phyloP scores from a whole-genome alignment of 2,329 filamentous ascomycete species.

The Thelonectria rubi region DNA sequence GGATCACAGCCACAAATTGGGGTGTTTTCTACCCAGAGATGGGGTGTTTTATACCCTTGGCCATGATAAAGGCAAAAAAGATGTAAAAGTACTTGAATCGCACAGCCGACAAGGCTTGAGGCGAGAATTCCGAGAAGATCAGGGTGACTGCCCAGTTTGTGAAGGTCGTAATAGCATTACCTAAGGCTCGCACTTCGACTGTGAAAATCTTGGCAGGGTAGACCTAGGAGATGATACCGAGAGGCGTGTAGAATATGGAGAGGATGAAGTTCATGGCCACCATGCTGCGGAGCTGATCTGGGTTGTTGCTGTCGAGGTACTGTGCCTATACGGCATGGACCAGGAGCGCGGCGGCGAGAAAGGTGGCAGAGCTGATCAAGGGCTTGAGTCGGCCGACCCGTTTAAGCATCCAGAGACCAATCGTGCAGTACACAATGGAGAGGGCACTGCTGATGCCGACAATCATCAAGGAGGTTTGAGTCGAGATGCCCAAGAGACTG shows the following conservation, averaged over 20 bases:
- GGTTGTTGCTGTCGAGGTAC: conserved; percentile 38
- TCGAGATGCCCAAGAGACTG: conserved; percentile 53
- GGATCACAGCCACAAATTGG: too few relatives aligned
- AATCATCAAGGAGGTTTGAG: conserved; percentile 57
- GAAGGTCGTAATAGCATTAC: conserved; percentile 43
- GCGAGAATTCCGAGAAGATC: conserved; percentile 59
- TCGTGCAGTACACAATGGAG: conserved; percentile 57
- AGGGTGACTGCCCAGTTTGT: conserved; percentile 49
- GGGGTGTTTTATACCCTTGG: too few relatives aligned
- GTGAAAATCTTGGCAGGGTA: conserved; percentile 54
- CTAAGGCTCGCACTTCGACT: conserved; percentile 44
- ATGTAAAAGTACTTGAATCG: conserved; percentile 56
- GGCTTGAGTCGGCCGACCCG: conserved; percentile 58
- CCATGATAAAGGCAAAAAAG: conserved; percentile 41
- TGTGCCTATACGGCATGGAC: conserved; percentile 44
- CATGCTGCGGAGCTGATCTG: conserved; percentile 42
- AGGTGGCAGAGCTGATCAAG: conserved; percentile 52
- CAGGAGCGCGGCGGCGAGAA: conserved; percentile 39
- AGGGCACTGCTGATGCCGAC: conserved; percentile 61
- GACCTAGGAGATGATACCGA: conserved; percentile 56
- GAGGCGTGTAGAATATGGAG: conserved; percentile 39
- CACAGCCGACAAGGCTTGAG: conserved; percentile 52
- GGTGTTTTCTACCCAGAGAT: too few relatives aligned
- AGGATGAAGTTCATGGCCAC: conserved; percentile 50
- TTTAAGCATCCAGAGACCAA: conserved; percentile 57